A percentile compares a stretch with the other conserved stretches of the same genome.
phyloP scores from a whole-genome alignment of 129 eudicot species.

The Helichrysum umbraculigerum region DNA sequence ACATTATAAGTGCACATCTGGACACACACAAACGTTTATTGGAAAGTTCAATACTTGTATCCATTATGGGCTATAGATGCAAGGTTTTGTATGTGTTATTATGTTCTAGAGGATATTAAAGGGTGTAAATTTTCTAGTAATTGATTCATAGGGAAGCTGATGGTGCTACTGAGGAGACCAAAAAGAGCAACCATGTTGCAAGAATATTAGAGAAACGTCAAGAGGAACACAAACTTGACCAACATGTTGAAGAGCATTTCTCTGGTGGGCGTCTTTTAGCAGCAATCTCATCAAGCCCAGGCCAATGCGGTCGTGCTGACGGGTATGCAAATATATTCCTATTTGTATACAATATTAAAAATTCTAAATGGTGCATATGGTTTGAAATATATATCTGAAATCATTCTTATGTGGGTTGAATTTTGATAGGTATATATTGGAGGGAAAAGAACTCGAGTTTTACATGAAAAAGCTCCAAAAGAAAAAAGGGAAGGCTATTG shows the following conservation, averaged over 20 bases:
- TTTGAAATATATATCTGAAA: not conserved
- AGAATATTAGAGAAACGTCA: constrained; percentile 71
- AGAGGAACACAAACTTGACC: constrained; percentile 61
- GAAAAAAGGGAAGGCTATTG: constrained; percentile 74
- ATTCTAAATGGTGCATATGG: not conserved
- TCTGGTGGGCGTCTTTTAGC: constrained; percentile 72
- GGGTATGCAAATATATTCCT: constrained; percentile 42
- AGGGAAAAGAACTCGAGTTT: constrained; percentile 82
- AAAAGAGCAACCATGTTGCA: constrained; percentile 7
- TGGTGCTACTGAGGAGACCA: constrained; percentile 54
- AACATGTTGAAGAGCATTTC: constrained; percentile 78
- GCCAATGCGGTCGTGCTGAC: constrained; percentile 82
- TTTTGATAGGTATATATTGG: not conserved
- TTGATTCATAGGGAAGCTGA: constrained; percentile 50
- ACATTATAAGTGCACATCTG: not conserved
- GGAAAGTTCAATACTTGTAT: not conserved
- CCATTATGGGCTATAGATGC: not conserved
- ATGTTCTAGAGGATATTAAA: not conserved
- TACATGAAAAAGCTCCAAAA: constrained; percentile 85
- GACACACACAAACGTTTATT: not conserved
- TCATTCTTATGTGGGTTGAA: not conserved
- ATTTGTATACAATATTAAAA: too few relatives aligned
- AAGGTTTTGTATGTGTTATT: not conserved
- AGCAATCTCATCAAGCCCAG: constrained; percentile 82
- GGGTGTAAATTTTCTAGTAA: not conserved